phyloP scores from a whole-genome alignment of 305 asterid genomes.

The Rubia balearica region DNA sequence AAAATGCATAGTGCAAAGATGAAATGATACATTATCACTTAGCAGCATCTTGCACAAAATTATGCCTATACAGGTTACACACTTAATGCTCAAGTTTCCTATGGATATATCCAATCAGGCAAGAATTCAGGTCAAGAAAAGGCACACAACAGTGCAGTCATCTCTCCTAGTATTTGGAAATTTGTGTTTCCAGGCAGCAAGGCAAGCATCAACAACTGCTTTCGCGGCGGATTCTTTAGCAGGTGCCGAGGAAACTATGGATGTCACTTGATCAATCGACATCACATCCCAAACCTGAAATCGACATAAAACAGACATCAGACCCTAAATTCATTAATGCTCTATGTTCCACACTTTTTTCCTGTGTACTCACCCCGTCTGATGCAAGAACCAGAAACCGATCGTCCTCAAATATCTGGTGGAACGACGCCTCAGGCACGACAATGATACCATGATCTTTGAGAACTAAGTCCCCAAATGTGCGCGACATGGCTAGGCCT shows the following conservation, averaged over 20 bases:
- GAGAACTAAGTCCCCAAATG: conserved; percentile 72
- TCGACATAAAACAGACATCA: not conserved
- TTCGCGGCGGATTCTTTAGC: conserved; percentile 57
- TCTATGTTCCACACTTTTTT: not conserved
- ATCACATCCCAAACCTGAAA: conserved; percentile 84
- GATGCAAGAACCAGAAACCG: conserved; percentile 63
- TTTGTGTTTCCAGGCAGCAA: conserved; percentile 49
- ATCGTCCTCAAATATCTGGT: conserved; percentile 44
- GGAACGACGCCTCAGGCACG: conserved; percentile 55
- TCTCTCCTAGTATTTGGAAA: conserved; percentile 65
- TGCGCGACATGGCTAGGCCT: not conserved
- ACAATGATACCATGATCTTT: conserved; percentile 63
- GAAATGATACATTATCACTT: too few species aligned
- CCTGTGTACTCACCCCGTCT: conserved; percentile 50
- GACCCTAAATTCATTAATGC: not conserved
- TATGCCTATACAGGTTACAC: too few species aligned
- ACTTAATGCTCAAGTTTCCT: too few species aligned
- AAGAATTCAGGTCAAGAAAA: conserved; percentile 33
- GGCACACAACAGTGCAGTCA: conserved; percentile 62
- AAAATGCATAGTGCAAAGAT: too few species aligned
- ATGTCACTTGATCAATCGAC: conserved; percentile 47
- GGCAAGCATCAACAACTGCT: conserved; percentile 59
- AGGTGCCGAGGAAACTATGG: conserved; percentile 37
- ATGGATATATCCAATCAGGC: too few species aligned
- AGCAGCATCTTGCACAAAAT: too few species aligned